Base-by-base conservation (phyloP, 2,329 filamentous ascomycete species). In the Penicillium sp. region DNA sequence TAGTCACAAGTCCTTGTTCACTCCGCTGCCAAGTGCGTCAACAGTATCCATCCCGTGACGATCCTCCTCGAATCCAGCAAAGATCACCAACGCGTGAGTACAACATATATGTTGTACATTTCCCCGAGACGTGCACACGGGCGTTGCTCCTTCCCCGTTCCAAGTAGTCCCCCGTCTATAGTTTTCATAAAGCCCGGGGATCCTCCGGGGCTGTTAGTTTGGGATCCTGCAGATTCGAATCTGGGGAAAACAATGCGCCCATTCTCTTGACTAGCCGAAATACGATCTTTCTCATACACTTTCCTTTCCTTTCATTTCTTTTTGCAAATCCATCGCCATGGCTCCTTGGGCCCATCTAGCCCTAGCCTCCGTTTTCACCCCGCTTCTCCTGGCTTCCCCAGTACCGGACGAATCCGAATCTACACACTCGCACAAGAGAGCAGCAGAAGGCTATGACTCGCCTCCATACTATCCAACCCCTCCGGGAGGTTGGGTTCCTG, bases 381-480 rank as follows among this genome's bases (percentile, higher is more conserved):
- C 56, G 13, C n/a, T 32, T 13, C 10, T 45, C 10, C 13, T 54
- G 13, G 29, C 48, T 26, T 53, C 54, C 7, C 53, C 52, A 22
- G 53, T 54, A 6, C 42, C 50, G 33, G 52, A 54, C 9, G 46
- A 48, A 33, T 31, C 17, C 13, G 43, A 54, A 0, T 22, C 49
- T 4, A 32, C 19, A 10, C 41, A 49, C 9, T 43, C 63, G n/a
- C 45, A 54, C 7, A 22, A 51, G 22, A 60, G 63, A 32, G 54
- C 45, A 19, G 29, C 46, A 31, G 52, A 51, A 34, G 59, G 52
- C 21, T 66, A 66, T 43, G 53, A 53, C 15, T 69, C 69, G 51
- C 57, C 77, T 1, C 78, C 81, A n/a, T 88, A 85, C 64, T 89
- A 88, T 64, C 85, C 85, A 19, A 74, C 84, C 8, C 85, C 85